phyloP scores from a whole-genome alignment of 352 stramenopile genomes.

The Phytophthora boehmeriae region DNA sequence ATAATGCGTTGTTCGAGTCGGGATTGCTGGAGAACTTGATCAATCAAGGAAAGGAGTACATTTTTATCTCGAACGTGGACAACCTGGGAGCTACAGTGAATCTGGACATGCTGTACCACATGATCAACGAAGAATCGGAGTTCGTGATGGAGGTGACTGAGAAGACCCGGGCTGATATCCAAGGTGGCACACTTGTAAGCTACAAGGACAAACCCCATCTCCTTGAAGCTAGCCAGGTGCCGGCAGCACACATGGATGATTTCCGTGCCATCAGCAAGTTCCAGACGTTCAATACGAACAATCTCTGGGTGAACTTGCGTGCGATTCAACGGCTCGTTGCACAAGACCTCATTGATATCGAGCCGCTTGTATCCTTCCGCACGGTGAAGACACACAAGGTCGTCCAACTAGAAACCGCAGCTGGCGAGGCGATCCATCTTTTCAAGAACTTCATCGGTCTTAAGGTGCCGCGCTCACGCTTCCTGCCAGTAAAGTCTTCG shows the following conservation, averaged over 20 bases:
- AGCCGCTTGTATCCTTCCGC: constrained; percentile 92
- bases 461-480: constrained; percentile 95
- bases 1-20: constrained; percentile 97
- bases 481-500: constrained; percentile 99
- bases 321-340: constrained; percentile 97
- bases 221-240: constrained; percentile 97
- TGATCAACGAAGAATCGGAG: constrained; percentile 96
- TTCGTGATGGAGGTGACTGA: constrained; percentile 99
- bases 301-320: constrained; percentile 98
- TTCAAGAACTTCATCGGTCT: constrained; percentile 98
- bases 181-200: constrained; percentile 90
- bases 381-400: constrained; percentile 97
- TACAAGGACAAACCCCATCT: constrained; percentile 95
- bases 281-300: constrained; percentile 99
- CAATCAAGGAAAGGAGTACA: constrained; percentile 97
- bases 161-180: constrained; percentile 92
- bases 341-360: constrained; percentile 98
- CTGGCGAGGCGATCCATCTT: constrained; percentile 98
- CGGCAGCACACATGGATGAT: constrained; percentile 93
- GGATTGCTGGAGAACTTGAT: constrained; percentile 96
- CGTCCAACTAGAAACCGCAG: constrained; percentile 96
- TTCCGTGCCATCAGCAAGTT: constrained; percentile 97
- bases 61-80: constrained; percentile 99
- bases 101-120: constrained; percentile 98
- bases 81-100: constrained; percentile 98